A percentile compares a stretch with the other conserved stretches of the same genome.
Conservation (phyloP, 805 yeast genomes). For the Danielozyma ontarioensis region DNA sequence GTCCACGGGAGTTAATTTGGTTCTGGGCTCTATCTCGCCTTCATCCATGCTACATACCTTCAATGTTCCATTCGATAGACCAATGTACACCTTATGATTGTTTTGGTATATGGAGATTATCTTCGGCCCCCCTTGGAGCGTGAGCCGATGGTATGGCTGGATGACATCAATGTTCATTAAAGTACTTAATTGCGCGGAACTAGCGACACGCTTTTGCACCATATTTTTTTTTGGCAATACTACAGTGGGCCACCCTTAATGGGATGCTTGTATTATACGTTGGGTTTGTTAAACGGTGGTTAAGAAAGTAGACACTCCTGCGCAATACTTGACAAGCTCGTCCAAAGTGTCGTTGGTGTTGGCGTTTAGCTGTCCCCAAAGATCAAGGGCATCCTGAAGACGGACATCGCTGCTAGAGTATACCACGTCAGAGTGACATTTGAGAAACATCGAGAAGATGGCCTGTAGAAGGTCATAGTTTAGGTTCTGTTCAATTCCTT, state of each 20-base stretch:
- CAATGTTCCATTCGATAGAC: no score
- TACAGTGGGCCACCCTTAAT: background rate
- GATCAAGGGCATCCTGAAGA: constrained; percentile 40
- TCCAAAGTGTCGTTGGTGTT: constrained; percentile 50
- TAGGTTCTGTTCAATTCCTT: constrained; percentile 49
- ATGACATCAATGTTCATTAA: constrained; percentile 35
- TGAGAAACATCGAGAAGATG: constrained; percentile 66
- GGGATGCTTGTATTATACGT: constrained; percentile 1
- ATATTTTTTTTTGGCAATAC: background rate
- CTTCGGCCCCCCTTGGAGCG: no score
- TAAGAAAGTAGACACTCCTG: constrained; percentile 69
- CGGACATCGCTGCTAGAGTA: constrained; percentile 29
- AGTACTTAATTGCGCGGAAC: background rate
- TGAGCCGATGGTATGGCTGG: constrained; percentile 31
- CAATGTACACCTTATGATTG: no score
- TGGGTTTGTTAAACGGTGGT: no score
- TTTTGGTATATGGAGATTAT: no score
- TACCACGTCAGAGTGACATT: constrained; percentile 80
- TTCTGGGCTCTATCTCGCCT: no score
- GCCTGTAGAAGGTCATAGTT: constrained; percentile 82
- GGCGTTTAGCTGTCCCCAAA: constrained; percentile 44
- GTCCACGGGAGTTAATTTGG: no score
- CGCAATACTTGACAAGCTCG: constrained; percentile 67
- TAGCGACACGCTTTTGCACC: background rate
- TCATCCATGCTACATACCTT: no score